Evolutionary conservation across 345 rosid genomes (phyloP), one percentile per base, ranked within the genome.

Genomic region (Hypericum perforatum): DNA sequence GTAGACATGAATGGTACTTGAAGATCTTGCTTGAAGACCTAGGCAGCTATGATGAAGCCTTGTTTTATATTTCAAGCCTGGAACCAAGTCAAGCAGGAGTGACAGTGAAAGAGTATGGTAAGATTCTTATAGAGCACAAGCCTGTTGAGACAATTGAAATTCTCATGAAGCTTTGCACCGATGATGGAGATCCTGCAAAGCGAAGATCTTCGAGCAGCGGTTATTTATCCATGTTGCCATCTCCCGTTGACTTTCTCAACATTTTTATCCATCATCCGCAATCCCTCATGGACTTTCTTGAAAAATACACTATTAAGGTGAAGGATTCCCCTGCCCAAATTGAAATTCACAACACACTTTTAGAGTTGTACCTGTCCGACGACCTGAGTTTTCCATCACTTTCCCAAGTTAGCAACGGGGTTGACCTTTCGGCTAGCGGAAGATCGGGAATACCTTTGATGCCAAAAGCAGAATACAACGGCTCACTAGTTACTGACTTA

Each of bases 301-400:
- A 92, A 65, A 85, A 79, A 65, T 92, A 85, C 61, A 70, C 76
- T 6, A 70, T 68, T 55, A 82, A 80, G 76, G 94, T 88, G 54
- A 85, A 85, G 72, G 98, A 92, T 58, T 85, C 98, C n/a, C 95
- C 97, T 64, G 94, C 96, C 61, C 98, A 92, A 69, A 84, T 83
- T 38, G 98, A 92, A 76, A 88, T 92, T 62, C 82, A 92, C 56
- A 92, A 85, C 58, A 88, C 98, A 22, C 89, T 92, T 56, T 63
- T 92, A 71, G 98, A 92, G 73, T 58, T 92, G 60, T 88, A 88
- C 73, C 70, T 88, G 71, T 92, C 97, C 58, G 80, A 73, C 71
- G 97, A 88, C 78, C 70, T 92, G 78, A 71, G 82, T 78, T 88
- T 88, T 58, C 94, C 91, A 48, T 81, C 85, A 63, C 41, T 85